Conservation (phyloP, 441 rosid genomes). For the Cnidoscolus chayamansa region DNA sequence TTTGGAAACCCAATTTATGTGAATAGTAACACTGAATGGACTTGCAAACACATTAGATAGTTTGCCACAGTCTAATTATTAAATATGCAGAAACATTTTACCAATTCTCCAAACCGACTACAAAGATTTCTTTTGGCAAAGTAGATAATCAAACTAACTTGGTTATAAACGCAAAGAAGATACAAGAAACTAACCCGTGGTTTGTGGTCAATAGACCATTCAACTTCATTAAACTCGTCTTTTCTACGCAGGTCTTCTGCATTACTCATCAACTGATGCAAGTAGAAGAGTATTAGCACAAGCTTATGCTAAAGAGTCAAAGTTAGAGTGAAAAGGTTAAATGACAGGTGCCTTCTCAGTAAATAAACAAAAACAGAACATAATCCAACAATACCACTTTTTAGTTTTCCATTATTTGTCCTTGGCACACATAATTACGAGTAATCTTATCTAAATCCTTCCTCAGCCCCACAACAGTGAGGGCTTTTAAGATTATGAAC, state of each 20-base stretch:
- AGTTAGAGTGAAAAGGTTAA: neutral
- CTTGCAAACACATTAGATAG: neutral
- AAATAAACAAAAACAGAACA: neutral
- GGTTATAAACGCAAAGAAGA: neutral
- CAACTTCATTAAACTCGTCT: constrained; percentile 71
- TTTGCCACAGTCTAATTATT: neutral
- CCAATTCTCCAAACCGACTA: neutral
- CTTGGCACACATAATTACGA: neutral
- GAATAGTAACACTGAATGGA: neutral
- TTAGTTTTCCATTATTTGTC: neutral
- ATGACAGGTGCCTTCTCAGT: neutral
- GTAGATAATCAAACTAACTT: constrained; percentile 7
- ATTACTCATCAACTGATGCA: constrained; percentile 48
- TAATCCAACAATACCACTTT: neutral
- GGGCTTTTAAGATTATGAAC: neutral
- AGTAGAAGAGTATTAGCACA: constrained; percentile 20
- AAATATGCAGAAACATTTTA: neutral
- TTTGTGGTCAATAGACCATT: constrained; percentile 59
- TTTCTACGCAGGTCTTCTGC: constrained; percentile 41
- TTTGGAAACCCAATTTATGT: constrained; percentile 2
- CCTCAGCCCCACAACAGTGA: neutral
- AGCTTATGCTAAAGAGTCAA: constrained; percentile 6
- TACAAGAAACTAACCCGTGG: constrained; percentile 58
- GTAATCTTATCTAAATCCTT: neutral
- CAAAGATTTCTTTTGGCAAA: neutral